Evolutionary conservation across 345 rosid genomes (phyloP), one percentile per base, ranked within the genome.

Genomic region (Dipteronia dyeriana): DNA sequence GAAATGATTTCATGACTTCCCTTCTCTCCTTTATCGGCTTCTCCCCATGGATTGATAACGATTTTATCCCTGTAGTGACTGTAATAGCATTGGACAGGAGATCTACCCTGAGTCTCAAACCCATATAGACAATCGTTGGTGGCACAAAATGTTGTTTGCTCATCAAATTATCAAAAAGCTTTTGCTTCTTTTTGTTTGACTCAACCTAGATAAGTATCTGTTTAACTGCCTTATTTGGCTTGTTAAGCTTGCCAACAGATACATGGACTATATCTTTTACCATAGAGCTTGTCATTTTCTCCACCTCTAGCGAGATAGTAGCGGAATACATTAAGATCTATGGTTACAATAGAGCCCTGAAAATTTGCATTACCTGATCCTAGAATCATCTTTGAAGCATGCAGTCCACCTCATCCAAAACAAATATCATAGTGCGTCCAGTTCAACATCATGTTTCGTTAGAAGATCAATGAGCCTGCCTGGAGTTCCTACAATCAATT

Each of bases 11-110:
- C 96, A 93, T 87, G 63, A 82, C 80, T 69, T 90, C 93, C 80
- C 99, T 90, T 82, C 99, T 91, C 80, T 95, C 98, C 84, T 85
- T 90, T 97, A 93, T 93, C 31, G 94, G 79, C 80, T 95, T 95
- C 86, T 92, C 94, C 73, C 98, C 99, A 79, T 95, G 98, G 59
- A 95, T 88, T 20, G 97, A 93, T 38, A 91, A 53, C 79, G 94
- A 88, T 78, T 91, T 95, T 79, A 92, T 81, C 63, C 97, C 93
- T 9, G 96, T 92, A 71, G 88, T 81, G 38, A 87, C 85, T 0
- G 85, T 82, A 79, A 95, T 90, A 23, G 98, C 97, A 78, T 90
- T 83, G 20, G 97, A 86, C 61, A 95, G 81, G 71, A 95, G 92
- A 89, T 95, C 99, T 76, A 98, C 99, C 71, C 99, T 98, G 54